Evolutionary conservation across 2,329 filamentous ascomycete genomes (phyloP).

Genomic region (Sporothrix brunneoviolacea): DNA sequence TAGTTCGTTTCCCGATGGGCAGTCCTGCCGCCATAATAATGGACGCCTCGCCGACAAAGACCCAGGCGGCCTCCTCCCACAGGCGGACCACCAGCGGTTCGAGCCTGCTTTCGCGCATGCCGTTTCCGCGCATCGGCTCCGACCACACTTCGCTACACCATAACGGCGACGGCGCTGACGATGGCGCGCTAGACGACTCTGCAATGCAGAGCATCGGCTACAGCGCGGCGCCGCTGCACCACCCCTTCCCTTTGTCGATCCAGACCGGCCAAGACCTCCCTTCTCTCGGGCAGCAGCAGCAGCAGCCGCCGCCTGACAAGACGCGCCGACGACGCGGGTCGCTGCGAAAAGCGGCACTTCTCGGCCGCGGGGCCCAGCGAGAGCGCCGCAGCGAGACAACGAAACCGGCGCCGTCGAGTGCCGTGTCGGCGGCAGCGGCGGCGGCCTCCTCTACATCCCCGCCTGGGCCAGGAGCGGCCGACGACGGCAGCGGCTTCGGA

Average conservation of each 20-base stretch:
- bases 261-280: constrained; percentile 19
- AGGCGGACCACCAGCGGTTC: constrained; percentile 6
- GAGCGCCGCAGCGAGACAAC: constrained; percentile 36
- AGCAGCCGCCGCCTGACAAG: constrained; percentile 36
- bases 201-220: constrained; percentile 18
- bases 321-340: constrained; percentile 73
- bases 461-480: neutral
- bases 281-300: constrained; percentile 19
- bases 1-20: too few species aligned
- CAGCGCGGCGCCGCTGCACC: constrained; percentile 11
- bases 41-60: neutral
- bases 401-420: neutral
- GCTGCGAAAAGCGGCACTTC: constrained; percentile 75
- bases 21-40: neutral
- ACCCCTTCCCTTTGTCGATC: neutral
- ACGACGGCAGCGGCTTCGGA: constrained; percentile 16
- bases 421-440: constrained; percentile 1
- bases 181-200: neutral
- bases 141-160: constrained; percentile 1
- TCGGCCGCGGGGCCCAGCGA: constrained; percentile 61
- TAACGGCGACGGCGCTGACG: constrained; percentile 12
- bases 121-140: constrained; percentile 3
- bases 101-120: constrained; percentile 11
- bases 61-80: neutral
- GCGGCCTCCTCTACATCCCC: neutral